Percentiles rank a stretch among this genome's conserved stretches.
Conservation (phyloP, 495 filamentous ascomycete genomes). For the Podospora anserina region DNA sequence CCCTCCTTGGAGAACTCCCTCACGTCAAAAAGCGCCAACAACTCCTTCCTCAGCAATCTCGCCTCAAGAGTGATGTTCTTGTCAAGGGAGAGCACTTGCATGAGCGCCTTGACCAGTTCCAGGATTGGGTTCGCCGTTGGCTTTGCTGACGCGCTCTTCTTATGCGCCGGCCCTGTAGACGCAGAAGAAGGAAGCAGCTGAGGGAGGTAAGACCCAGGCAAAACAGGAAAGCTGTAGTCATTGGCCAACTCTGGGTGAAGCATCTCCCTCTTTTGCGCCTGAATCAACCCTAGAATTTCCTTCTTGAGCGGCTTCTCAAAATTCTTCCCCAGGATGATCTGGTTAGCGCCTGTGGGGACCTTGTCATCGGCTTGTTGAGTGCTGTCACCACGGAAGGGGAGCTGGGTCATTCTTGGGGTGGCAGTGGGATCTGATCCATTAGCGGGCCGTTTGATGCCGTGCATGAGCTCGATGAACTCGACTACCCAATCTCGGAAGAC, state of each 20-base stretch:
- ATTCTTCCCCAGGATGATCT: slow-evolving; percentile 64
- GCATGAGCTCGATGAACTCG: slow-evolving; percentile 95
- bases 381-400: slow-evolving; percentile 52
- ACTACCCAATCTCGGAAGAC: slow-evolving; percentile 90
- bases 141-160: slow-evolving; percentile 15
- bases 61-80: slow-evolving; percentile 84
- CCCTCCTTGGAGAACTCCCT: slow-evolving; percentile 89
- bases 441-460: slow-evolving; percentile 68
- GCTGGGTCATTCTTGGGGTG: slow-evolving; percentile 77
- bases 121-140: slow-evolving; percentile 71
- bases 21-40: slow-evolving; percentile 86
- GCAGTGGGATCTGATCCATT: slow-evolving; percentile 43
- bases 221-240: slow-evolving; percentile 83
- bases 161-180: slow-evolving; percentile 7
- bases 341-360: slow-evolving; percentile 44
- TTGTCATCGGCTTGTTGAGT: slow-evolving; percentile 54
- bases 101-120: slow-evolving; percentile 85
- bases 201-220: slow-evolving; percentile 68
- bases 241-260: slow-evolving; percentile 81
- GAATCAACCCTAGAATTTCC: slow-evolving; percentile 72
- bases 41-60: slow-evolving; percentile 79
- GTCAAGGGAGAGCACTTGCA: slow-evolving; percentile 85
- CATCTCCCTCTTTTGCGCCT: slow-evolving; percentile 80
- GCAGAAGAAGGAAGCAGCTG: slow-evolving; percentile 10
- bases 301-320: slow-evolving; percentile 91